These are phyloP conservation scores for Clavariopsis aquatica DNA, from an alignment of 495 filamentous ascomycete species.

Conservation along the genomic window DNA sequence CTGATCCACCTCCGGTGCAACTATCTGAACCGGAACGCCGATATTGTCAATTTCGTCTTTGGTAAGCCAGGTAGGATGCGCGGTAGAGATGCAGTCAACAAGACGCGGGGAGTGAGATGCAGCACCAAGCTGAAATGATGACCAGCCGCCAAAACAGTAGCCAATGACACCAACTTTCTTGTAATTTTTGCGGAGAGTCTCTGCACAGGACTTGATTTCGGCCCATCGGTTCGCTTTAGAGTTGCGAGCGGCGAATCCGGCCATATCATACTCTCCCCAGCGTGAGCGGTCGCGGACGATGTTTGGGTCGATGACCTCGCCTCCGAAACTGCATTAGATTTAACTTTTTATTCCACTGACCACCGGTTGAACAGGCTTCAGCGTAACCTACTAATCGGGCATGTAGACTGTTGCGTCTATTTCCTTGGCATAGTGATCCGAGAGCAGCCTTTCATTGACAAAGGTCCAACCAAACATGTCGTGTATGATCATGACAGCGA, in stretches of 20 bases:
- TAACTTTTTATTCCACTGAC: no score
- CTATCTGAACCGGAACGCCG: not conserved
- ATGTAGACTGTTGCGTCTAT: constrained; percentile 13
- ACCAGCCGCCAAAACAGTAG: not conserved
- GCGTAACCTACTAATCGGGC: constrained; percentile 14
- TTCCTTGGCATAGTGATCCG: constrained; percentile 14
- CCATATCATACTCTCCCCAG: not conserved
- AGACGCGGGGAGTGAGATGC: not conserved
- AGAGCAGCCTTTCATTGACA: not conserved
- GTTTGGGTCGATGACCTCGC: not conserved
- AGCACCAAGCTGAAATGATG: not conserved
- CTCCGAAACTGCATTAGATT: not conserved
- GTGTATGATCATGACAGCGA: not conserved
- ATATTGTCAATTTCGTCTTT: not conserved
- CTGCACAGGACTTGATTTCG: not conserved
- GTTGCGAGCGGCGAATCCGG: not conserved
- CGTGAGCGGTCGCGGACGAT: not conserved
- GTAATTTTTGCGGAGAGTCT: not conserved
- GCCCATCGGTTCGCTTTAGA: not conserved
- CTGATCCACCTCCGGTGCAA: not conserved
- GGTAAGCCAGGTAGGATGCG: not conserved
- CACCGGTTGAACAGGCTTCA: no score
- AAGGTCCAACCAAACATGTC: not conserved
- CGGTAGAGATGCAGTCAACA: not conserved
- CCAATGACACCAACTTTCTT: not conserved